Evolutionary conservation across 768 basidiomycete genomes (phyloP).

Genomic region (Coprinellus aureogranulatus): DNA sequence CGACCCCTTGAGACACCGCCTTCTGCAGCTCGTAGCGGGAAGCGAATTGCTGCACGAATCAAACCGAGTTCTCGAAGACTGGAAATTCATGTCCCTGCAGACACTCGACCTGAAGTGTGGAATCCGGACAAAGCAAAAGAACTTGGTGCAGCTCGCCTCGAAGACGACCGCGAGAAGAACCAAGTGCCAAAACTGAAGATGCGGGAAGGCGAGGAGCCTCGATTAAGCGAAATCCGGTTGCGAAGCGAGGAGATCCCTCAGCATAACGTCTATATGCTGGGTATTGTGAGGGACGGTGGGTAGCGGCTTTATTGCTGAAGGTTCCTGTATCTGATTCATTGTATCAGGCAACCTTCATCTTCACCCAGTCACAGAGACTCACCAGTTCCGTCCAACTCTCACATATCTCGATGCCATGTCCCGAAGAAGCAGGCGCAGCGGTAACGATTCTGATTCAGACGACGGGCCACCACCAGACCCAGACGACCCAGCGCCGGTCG

Average conservation of each 20-base stretch:
- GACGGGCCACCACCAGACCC: conserved; percentile 80
- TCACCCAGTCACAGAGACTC: conserved; percentile 73
- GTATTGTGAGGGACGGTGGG: conserved; percentile 70
- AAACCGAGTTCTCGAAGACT: conserved; percentile 61
- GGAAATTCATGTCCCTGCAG: conserved; percentile 81
- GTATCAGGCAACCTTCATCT: conserved; percentile 65
- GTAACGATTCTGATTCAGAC: conserved; percentile 71
- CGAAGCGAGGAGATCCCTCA: conserved; percentile 70
- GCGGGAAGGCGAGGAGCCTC: conserved; percentile 53
- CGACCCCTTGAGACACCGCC: conserved; percentile 76
- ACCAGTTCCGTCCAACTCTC: conserved; percentile 80
- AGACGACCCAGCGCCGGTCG: conserved; percentile 57
- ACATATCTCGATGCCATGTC: conserved; percentile 76
- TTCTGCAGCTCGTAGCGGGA: conserved; percentile 68
- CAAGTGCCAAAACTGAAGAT: conserved; percentile 49
- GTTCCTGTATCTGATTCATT: conserved; percentile 6
- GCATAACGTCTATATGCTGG: conserved; percentile 70
- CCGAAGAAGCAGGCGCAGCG: conserved; percentile 57
- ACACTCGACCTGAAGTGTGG: conserved; percentile 78
- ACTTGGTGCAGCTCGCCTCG: conserved; percentile 60
- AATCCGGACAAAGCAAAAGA: conserved; percentile 67
- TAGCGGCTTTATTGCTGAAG: not conserved
- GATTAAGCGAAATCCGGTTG: conserved; percentile 67
- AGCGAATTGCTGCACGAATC: conserved; percentile 70
- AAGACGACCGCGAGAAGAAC: conserved; percentile 79